Evolutionary conservation across 805 yeast genomes (phyloP).

Genomic region (Ogataea haglerorum): DNA sequence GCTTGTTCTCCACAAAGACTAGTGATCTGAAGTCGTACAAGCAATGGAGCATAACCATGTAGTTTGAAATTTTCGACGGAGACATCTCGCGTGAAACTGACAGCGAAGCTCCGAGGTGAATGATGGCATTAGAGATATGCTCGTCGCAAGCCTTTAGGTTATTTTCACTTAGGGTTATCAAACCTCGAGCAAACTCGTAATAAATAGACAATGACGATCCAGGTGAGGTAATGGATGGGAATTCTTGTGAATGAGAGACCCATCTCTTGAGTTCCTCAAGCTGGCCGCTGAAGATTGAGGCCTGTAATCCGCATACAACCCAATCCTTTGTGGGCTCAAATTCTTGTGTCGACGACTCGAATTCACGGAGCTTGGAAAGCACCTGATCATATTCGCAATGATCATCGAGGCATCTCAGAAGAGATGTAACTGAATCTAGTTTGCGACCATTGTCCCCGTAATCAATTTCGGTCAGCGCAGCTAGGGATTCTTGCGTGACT

Average conservation of each 20-base stretch:
- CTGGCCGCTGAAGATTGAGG: slow-evolving; percentile 67
- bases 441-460: slow-evolving; percentile 25
- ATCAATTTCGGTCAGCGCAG: slow-evolving; percentile 49
- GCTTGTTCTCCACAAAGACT: slow-evolving; percentile 20
- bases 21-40: slow-evolving; percentile 53
- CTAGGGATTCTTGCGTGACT: slow-evolving; percentile 81
- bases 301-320: slow-evolving; percentile 67
- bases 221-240: slow-evolving; percentile 33
- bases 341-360: slow-evolving; percentile 23
- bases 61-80: slow-evolving; percentile 44
- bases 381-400: slow-evolving; percentile 74
- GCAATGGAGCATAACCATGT: slow-evolving; percentile 55
- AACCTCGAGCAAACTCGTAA: slow-evolving; percentile 63
- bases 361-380: slow-evolving; percentile 44
- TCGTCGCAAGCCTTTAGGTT: slow-evolving; percentile 34
- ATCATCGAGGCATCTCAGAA: slow-evolving; percentile 67
- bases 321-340: slow-evolving; percentile 47
- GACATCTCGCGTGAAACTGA: slow-evolving; percentile 49
- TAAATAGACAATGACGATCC: slow-evolving; percentile 55
- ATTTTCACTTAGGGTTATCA: slow-evolving; percentile 40
- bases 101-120: slow-evolving; percentile 58
- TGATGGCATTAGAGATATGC: slow-evolving; percentile 50
- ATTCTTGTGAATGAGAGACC: slow-evolving; percentile 49
- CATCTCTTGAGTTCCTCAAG: slow-evolving; percentile 50
- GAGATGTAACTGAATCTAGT: slow-evolving; percentile 46